These are phyloP conservation scores for Pelomyxa schiedti DNA, from an alignment of 78 protist species.

Conservation along the genomic window DNA sequence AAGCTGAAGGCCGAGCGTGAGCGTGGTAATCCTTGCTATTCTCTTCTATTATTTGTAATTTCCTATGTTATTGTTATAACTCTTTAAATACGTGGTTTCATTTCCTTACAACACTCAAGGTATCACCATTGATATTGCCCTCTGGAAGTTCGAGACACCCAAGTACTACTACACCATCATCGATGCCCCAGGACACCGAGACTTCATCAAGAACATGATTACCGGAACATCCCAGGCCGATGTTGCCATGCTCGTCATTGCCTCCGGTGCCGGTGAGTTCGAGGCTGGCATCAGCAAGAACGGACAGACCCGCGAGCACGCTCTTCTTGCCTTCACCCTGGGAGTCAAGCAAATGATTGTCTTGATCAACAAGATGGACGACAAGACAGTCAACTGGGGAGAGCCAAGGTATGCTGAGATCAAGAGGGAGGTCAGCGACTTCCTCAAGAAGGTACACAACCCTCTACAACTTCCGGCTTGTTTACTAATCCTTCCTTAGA, in stretches of 20 bases:
- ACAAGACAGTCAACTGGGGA: conserved; percentile 64
- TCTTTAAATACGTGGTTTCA: too few relatives aligned
- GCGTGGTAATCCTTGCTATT: too few relatives aligned
- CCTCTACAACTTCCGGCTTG: too few relatives aligned
- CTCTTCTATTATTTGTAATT: too few relatives aligned
- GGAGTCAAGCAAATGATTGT: conserved; percentile 94
- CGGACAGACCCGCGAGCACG: conserved; percentile 98
- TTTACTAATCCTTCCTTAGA: too few relatives aligned
- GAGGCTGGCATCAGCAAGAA: conserved; percentile 91
- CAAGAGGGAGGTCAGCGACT: conserved; percentile 54
- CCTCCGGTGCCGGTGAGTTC: conserved; percentile 86
- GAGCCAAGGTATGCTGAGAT: conserved; percentile 81
- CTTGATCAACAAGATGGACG: conserved; percentile 94
- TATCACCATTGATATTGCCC: conserved; percentile 89
- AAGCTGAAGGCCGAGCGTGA: conserved; percentile 93
- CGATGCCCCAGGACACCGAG: conserved; percentile 99
- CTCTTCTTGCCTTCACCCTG: conserved; percentile 90
- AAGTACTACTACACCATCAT: conserved; percentile 97
- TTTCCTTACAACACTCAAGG: too few relatives aligned
- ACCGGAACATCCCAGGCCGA: conserved; percentile 97
- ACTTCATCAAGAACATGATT: conserved; percentile 99
- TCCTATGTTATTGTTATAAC: too few relatives aligned
- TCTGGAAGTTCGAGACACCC: conserved; percentile 95
- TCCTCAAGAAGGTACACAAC: conserved; percentile 79
- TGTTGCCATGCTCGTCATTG: conserved; percentile 81